These are phyloP conservation scores for Bertia moriformis DNA, from an alignment of 2,329 filamentous ascomycete species.

Conservation along the genomic window DNA sequence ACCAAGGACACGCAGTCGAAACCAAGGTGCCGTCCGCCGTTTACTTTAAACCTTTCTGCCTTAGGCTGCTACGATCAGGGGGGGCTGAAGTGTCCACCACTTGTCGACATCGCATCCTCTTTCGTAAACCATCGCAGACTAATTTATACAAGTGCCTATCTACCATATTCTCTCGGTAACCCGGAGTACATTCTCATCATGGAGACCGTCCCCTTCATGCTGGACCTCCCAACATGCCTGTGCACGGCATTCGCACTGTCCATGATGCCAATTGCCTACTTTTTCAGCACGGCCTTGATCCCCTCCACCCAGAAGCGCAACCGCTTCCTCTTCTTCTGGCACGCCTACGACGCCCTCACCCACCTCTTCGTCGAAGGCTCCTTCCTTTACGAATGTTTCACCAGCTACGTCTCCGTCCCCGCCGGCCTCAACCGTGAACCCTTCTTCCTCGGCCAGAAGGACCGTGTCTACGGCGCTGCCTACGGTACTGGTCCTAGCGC, in stretches of 20 bases:
- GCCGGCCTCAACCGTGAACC: slow-evolving; percentile 7
- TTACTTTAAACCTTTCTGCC: no score
- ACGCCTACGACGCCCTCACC: slow-evolving; percentile 1
- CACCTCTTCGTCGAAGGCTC: slow-evolving; percentile 1
- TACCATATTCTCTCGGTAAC: background rate
- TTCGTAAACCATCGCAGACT: background rate
- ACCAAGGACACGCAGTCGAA: no score
- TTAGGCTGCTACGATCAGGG: no score
- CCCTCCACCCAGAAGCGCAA: background rate
- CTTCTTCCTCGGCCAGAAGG: slow-evolving; percentile 34
- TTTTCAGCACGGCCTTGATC: background rate
- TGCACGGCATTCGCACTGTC: background rate
- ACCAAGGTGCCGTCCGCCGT: no score
- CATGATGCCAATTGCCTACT: background rate
- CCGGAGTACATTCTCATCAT: background rate
- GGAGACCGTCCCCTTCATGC: background rate
- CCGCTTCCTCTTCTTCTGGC: slow-evolving; percentile 1
- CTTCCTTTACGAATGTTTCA: slow-evolving; percentile 1
- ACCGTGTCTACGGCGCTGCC: slow-evolving; percentile 42
- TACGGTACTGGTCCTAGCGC: slow-evolving; percentile 37
- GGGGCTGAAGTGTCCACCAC: no score
- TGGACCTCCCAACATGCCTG: background rate
- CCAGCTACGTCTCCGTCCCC: background rate
- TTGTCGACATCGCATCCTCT: no score
- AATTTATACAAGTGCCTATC: background rate